Evolutionary conservation across 768 basidiomycete genomes (phyloP).

Genomic region (Psilocybe sp.): DNA sequence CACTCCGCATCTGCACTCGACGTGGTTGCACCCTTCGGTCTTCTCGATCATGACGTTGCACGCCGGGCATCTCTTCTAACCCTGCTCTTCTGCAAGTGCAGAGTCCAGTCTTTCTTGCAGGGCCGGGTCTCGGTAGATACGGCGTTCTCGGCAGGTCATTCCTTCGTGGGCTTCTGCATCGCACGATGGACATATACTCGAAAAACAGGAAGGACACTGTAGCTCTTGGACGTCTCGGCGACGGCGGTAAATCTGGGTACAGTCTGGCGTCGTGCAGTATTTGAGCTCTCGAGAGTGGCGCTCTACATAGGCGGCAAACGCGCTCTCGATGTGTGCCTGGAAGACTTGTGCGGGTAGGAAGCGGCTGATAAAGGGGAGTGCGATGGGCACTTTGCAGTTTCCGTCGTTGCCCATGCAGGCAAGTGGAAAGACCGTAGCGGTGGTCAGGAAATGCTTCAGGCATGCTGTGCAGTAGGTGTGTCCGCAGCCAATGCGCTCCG

Average conservation of each 20-base stretch:
- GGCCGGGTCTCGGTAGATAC: conserved; percentile 28
- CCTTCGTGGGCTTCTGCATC: conserved; percentile 48
- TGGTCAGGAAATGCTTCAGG: conserved; percentile 43
- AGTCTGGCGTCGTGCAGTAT: conserved; percentile 74
- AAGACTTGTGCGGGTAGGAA: conserved; percentile 51
- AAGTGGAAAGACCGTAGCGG: conserved; percentile 55
- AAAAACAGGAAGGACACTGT: conserved; percentile 53
- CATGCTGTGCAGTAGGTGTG: conserved; percentile 51
- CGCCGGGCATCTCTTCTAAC: conserved; percentile 44
- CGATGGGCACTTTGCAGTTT: conserved; percentile 49
- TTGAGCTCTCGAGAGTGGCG: conserved; percentile 53
- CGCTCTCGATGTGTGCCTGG: conserved; percentile 48
- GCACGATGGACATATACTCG: conserved; percentile 45
- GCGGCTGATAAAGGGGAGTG: conserved; percentile 49
- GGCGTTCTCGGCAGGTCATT: conserved; percentile 43
- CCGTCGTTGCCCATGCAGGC: conserved; percentile 61
- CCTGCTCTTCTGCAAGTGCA: conserved; percentile 32
- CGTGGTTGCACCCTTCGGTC: conserved; percentile 53
- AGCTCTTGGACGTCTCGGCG: conserved; percentile 22
- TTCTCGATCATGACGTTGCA: conserved; percentile 48
- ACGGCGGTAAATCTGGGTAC: conserved; percentile 59
- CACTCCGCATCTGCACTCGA: conserved; percentile 46
- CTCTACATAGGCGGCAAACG: conserved; percentile 54
- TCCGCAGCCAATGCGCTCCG: conserved; percentile 42
- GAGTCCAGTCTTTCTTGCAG: conserved; percentile 41